Evolutionary conservation across 1,139 yeast genomes (phyloP), one percentile per base, ranked within the genome.

Genomic region (Hemisphaericaspora lyxosophila): DNA sequence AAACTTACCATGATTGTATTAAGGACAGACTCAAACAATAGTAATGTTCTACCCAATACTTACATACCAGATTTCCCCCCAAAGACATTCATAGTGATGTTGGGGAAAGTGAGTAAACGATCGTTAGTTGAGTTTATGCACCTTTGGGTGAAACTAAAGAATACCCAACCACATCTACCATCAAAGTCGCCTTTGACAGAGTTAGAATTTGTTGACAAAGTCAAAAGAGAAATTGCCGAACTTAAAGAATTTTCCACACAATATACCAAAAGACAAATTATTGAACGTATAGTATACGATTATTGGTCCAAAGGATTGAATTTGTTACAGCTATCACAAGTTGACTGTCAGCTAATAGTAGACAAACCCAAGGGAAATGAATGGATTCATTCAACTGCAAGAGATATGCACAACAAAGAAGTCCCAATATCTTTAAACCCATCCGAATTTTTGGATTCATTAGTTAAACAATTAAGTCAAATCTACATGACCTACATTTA

Each of bases 261-360:
- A 26, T 40, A 55, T 1, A 54, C 72, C 9, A 81, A 80, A 49
- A 54, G 70, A 31, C 65, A 62, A 40, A 50, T 81, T 9, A 62
- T 80, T 2, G 82, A 80, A 42, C 60, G 61, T 34, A 62, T 83
- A 11, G 45, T 82, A 7, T 67, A 64, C 27, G 79, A 79, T 24
- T 78, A 67, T 51, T 85, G 89, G 80, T 67, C 75, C 1, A 50
- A 62, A 3, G 95, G 95, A 0, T 58, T 85, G 34, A 85, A 82
- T 48, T 58, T 85, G 5, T 66, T 79, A 14, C 95, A 86, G 53
- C 55, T 81, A 33, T 84, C 95, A 0, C 90, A 85, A 47, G 61
- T 85, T 7, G 95, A 86, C 49, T 76, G 85, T 41, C 85, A 80
- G 48, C 54, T 73, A 32, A 64, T 85, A 28, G 74, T 83, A 4